Base-by-base conservation (phyloP, 768 basidiomycete genomes). In the Russula virescens region DNA sequence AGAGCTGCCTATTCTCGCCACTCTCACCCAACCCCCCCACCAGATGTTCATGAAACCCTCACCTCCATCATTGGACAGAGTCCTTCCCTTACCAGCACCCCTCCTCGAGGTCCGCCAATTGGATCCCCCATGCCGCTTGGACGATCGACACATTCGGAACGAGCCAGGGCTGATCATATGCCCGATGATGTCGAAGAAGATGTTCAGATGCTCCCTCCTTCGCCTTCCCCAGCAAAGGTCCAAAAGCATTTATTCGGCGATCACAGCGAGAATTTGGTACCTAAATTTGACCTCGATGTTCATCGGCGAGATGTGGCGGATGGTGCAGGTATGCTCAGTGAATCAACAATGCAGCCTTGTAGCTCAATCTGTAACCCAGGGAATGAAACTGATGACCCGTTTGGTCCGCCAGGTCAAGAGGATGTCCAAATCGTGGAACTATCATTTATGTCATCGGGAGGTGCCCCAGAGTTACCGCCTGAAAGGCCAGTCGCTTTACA, bases 181-280 rank as follows among this genome's bases (percentile, higher is more conserved):
- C 26, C 57, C 2, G 69, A 68, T 8, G 74, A 77, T 31, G 69
- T 75, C 7, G 80, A 78, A 18, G 69, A 71, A 51, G 79, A 80
- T 58, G 70, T 79, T 18, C 71, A 71, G 35, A 77, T 77, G 73
- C 72, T 81, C 13, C 81, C 81, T 31, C 79, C 80, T 0, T 81
- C 80, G 4, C 81, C 81, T 7, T 80, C 78, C 19, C 80, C 80
- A 1, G 71, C 75, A 18, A 78, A 76, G 63, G 50, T 26, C 4
- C 57, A 67, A 43, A 65, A 18, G 6, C 31, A 63, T 38, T 61
- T 48, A 6, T 49, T 52, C 5, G 60, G 50, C n/a, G 69, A 69
- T 31, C 67, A 65, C 34, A 58, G 58, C 23, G 75, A 76, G 58
- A 69, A 67, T 9, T 72, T 75, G 13, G 65, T 79, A 19, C 78